Conservation (phyloP, 73 alveolate genomes). For the Durusdinium trenchii region DNA sequence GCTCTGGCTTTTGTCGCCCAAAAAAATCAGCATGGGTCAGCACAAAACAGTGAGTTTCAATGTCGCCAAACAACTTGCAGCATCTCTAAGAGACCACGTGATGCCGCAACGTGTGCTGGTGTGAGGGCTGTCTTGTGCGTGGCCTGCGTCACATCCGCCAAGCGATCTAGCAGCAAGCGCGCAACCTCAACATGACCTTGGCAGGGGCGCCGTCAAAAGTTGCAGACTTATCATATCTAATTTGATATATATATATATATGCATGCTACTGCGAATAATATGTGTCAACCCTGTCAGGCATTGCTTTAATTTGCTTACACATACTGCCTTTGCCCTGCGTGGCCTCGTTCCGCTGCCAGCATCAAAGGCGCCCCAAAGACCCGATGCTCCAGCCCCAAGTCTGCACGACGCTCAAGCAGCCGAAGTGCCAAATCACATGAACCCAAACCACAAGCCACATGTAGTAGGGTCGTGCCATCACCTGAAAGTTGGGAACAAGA, state of each 20-base stretch:
- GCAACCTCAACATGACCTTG: constrained; percentile 79
- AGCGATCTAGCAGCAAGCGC: constrained; percentile 59
- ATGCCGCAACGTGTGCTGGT: constrained; percentile 69
- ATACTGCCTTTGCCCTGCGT: background rate
- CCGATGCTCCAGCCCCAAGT: constrained; percentile 65
- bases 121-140: constrained; percentile 34
- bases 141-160: constrained; percentile 60
- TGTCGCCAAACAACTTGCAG: background rate
- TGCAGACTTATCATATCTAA: too few species aligned
- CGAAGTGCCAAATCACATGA: constrained; percentile 35
- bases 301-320: too few species aligned
- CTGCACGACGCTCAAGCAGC: constrained; percentile 62
- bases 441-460: constrained; percentile 74
- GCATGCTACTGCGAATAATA: too few species aligned
- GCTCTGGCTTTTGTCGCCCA: too few species aligned
- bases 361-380: constrained; percentile 66
- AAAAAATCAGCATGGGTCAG: too few species aligned
- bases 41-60: too few species aligned
- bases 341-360: constrained; percentile 89
- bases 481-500: background rate
- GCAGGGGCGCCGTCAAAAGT: too few species aligned
- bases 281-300: too few species aligned
- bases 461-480: constrained; percentile 86
- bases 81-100: constrained; percentile 57
- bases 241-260: too few species aligned